These are phyloP conservation scores for Cadophora malorum DNA, from an alignment of 2,329 filamentous ascomycete genomes.

Conservation along the genomic window DNA sequence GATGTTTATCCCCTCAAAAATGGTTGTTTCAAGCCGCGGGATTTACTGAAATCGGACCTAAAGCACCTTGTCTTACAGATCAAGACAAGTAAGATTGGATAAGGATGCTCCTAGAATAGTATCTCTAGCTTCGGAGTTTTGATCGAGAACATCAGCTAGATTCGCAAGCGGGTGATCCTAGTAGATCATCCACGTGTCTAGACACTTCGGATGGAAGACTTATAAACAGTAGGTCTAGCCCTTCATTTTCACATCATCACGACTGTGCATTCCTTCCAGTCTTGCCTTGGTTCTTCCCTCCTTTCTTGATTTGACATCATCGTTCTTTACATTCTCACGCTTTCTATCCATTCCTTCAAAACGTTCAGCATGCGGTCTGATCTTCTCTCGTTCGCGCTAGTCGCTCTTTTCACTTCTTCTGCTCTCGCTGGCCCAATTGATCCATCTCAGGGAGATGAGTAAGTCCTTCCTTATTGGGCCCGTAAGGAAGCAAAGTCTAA, in stretches of 20 bases:
- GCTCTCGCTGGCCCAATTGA: conserved; percentile 34
- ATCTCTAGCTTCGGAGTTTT: conserved; percentile 6
- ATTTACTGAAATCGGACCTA: conserved; percentile 8
- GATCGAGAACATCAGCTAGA: not conserved
- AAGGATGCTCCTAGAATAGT: conserved; percentile 4
- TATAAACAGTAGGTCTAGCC: conserved; percentile 22
- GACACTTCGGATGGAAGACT: conserved; percentile 1
- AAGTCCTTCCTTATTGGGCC: not conserved
- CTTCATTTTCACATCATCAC: conserved; percentile 20
- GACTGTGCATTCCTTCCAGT: conserved; percentile 18
- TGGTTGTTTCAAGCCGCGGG: conserved; percentile 22
- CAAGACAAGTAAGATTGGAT: not conserved
- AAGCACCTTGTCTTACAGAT: not conserved
- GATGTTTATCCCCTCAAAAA: conserved; percentile 23
- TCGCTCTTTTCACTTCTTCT: conserved; percentile 37
- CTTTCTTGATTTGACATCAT: conserved; percentile 36
- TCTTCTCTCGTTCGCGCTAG: conserved; percentile 34
- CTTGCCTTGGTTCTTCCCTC: conserved; percentile 9
- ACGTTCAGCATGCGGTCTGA: conserved; percentile 37
- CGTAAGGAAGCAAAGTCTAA: not conserved
- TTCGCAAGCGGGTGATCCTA: conserved; percentile 8
- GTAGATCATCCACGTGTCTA: not conserved
- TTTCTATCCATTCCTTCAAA: conserved; percentile 7
- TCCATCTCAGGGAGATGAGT: conserved; percentile 24
- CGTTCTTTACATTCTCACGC: conserved; percentile 27